Percentiles rank a stretch among this genome's conserved stretches.
phyloP scores from a whole-genome alignment of 306 rosid genomes.

The Urtica urens region DNA sequence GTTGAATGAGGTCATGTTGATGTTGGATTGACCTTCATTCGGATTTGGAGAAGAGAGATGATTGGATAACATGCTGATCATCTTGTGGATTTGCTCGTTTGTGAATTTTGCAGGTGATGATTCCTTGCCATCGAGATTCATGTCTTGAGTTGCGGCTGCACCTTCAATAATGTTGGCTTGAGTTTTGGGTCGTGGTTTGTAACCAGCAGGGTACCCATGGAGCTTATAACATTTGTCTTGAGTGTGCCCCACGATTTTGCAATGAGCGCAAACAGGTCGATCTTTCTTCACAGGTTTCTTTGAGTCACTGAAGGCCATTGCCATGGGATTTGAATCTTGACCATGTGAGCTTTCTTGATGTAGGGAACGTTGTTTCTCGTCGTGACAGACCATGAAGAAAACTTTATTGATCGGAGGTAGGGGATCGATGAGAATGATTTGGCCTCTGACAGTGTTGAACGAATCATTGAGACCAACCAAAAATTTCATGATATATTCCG shows the following conservation, averaged over 20 bases:
- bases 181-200: neutral
- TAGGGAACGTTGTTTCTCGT: neutral
- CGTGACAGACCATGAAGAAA: neutral
- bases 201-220: neutral
- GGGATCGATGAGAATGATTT: neutral
- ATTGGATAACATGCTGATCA: neutral
- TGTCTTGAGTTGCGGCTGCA: too few relatives aligned
- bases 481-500: neutral
- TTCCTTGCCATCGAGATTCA: neutral
- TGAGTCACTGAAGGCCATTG: too few relatives aligned
- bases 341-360: too few relatives aligned
- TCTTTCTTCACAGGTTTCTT: neutral
- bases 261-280: neutral
- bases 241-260: neutral
- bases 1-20: neutral
- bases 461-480: neutral
- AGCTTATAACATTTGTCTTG: neutral
- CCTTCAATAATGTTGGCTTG: neutral
- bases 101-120: neutral
- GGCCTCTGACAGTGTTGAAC: neutral
- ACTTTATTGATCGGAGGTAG: neutral
- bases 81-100: neutral
- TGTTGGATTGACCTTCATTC: neutral
- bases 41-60: neutral
- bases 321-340: too few relatives aligned